Conservation (phyloP, 1,139 yeast species). For the Tardiomyces depauwii region DNA sequence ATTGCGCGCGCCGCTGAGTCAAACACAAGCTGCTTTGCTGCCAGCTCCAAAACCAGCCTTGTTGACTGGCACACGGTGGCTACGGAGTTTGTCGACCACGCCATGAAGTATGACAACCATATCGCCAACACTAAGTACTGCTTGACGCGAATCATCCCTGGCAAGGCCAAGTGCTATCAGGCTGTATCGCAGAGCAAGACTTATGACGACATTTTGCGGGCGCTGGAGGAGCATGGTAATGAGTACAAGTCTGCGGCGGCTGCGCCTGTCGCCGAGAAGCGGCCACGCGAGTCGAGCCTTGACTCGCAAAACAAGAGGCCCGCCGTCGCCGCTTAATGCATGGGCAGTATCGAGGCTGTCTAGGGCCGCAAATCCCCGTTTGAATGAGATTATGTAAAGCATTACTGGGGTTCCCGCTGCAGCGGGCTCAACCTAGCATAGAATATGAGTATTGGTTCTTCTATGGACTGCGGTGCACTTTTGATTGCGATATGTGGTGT, state of each 20-base stretch:
- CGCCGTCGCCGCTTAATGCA: background rate
- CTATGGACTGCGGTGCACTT: too few relatives aligned
- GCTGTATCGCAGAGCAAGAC: conserved; percentile 46
- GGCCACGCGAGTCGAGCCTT: background rate
- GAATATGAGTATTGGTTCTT: too few relatives aligned
- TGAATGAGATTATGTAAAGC: too few relatives aligned
- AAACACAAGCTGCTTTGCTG: conserved; percentile 65
- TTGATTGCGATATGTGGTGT: too few relatives aligned
- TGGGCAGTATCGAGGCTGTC: too few relatives aligned
- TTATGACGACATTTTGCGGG: conserved; percentile 34
- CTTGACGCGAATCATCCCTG: conserved; percentile 68
- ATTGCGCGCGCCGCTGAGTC: conserved; percentile 84
- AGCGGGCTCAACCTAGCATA: too few relatives aligned
- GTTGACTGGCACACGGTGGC: conserved; percentile 45
- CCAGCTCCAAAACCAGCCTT: conserved; percentile 21
- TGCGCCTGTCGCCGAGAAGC: background rate
- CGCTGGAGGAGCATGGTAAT: conserved; percentile 1
- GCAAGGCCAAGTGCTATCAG: conserved; percentile 54
- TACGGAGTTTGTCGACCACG: conserved; percentile 45
- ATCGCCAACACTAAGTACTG: conserved; percentile 72
- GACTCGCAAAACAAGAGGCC: background rate
- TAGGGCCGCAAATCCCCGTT: too few relatives aligned
- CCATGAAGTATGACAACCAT: conserved; percentile 47
- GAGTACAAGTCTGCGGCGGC: background rate
- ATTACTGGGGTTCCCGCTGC: too few relatives aligned